A percentile compares a stretch with the other conserved stretches of the same genome.
Conservation (phyloP, 768 basidiomycete species). For the Pleurotus sapidus region DNA sequence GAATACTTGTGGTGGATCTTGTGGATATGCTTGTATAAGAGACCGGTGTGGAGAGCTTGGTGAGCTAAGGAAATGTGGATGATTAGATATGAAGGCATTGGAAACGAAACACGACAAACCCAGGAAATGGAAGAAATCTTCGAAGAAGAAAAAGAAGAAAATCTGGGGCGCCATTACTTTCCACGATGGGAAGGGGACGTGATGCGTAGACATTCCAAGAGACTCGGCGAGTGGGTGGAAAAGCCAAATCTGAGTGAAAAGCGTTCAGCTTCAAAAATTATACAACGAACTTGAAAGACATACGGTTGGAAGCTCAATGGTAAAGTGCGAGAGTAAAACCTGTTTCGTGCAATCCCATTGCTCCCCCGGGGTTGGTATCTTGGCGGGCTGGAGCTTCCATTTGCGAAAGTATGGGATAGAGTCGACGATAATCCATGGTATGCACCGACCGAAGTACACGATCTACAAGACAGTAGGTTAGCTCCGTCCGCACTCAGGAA, state of each 20-base stretch:
- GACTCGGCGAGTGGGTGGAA: constrained; percentile 89
- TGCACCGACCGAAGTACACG: constrained; percentile 93
- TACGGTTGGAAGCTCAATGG: constrained; percentile 88
- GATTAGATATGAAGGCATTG: background rate
- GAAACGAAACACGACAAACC: constrained; percentile 33
- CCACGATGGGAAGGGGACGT: constrained; percentile 85
- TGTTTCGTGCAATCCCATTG: constrained; percentile 97
- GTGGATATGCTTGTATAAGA: constrained; percentile 90
- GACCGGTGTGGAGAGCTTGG: constrained; percentile 81
- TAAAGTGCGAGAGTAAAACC: constrained; percentile 93
- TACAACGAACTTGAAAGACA: constrained; percentile 22
- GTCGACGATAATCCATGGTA: constrained; percentile 97
- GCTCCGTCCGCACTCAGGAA: background rate
- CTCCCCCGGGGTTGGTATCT: constrained; percentile 74
- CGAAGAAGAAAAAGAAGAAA: constrained; percentile 89
- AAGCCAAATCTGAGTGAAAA: constrained; percentile 65
- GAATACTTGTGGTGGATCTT: constrained; percentile 98
- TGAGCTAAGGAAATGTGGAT: constrained; percentile 52
- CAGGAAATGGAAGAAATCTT: constrained; percentile 94
- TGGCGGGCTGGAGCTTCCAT: constrained; percentile 92
- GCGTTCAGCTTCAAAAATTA: background rate
- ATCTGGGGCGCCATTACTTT: constrained; percentile 73
- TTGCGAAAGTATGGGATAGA: constrained; percentile 87
- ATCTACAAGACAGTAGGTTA: constrained; percentile 42
- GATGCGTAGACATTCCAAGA: constrained; percentile 89